phyloP scores from a whole-genome alignment of 2,329 filamentous ascomycete genomes.

The Alternaria viburni region DNA sequence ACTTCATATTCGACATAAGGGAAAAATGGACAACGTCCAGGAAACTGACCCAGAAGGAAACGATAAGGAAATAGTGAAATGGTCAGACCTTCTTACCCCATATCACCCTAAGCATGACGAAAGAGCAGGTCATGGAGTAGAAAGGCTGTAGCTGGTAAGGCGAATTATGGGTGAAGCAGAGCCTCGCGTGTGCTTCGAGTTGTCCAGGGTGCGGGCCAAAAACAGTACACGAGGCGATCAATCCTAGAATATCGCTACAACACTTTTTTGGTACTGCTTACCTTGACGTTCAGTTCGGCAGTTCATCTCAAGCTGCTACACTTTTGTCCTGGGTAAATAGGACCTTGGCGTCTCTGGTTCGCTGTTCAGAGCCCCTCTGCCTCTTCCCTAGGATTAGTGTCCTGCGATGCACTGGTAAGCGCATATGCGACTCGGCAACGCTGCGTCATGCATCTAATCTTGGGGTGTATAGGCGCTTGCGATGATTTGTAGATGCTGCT shows the following conservation, averaged over 20 bases:
- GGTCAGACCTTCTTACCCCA: background rate
- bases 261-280: constrained; percentile 33
- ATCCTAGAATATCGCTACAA: constrained; percentile 15
- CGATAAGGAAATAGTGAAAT: constrained; percentile 15
- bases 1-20: constrained; percentile 17
- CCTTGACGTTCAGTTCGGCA: constrained; percentile 15
- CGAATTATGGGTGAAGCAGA: background rate
- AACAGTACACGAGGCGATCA: constrained; percentile 9
- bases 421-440: constrained; percentile 10
- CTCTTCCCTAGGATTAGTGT: constrained; percentile 11
- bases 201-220: background rate
- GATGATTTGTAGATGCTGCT: constrained; percentile 23
- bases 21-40: constrained; percentile 1
- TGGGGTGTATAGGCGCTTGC: constrained; percentile 23
- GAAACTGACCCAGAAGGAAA: constrained; percentile 16
- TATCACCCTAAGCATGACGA: constrained; percentile 14
- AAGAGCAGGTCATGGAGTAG: background rate
- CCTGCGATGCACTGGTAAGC: constrained; percentile 21
- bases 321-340: constrained; percentile 5
- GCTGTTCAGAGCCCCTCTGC: constrained; percentile 5
- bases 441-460: constrained; percentile 24
- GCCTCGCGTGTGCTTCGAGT: background rate
- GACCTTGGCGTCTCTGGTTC: constrained; percentile 1
- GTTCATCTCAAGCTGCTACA: background rate
- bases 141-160: background rate